phyloP scores from a whole-genome alignment of 2,329 filamentous ascomycete genomes.

The Talaromyces pinophilus region DNA sequence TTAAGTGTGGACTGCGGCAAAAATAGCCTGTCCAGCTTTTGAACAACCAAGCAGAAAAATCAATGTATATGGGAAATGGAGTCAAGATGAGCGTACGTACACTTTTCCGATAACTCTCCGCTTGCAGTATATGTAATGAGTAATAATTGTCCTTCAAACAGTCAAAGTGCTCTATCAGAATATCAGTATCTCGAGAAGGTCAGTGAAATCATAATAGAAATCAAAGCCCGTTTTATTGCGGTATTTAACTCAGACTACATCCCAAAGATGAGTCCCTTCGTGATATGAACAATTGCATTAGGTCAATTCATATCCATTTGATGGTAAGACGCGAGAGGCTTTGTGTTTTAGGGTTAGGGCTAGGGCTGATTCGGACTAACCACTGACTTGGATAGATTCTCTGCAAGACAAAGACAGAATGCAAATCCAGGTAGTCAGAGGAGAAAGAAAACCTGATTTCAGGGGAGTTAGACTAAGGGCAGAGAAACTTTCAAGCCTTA shows the following conservation, averaged over 20 bases:
- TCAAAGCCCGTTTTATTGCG: not conserved
- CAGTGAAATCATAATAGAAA: not conserved
- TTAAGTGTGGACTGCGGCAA: not conserved
- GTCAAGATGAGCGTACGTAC: not conserved
- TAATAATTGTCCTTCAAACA: not conserved
- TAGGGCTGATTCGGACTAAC: not conserved
- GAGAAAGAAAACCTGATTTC: not conserved
- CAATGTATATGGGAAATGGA: not conserved
- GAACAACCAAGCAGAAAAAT: not conserved
- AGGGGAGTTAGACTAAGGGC: not conserved
- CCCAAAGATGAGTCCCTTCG: not conserved
- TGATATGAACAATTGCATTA: not conserved
- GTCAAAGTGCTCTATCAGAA: not conserved
- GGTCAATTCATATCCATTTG: not conserved
- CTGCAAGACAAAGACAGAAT: not conserved
- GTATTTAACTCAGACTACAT: not conserved
- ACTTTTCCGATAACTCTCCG: not conserved
- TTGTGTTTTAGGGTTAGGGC: not conserved
- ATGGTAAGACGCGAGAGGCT: not conserved
- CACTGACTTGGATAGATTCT: not conserved
- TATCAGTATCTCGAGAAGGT: not conserved
- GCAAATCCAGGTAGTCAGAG: not conserved
- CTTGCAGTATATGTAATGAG: not conserved
- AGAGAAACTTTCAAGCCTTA: not conserved
- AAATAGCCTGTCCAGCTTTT: not conserved